A percentile compares a stretch with the other conserved stretches of the same genome.
These are phyloP conservation scores for Xerocomus spinulosus DNA, from an alignment of 768 basidiomycete species.

Conservation along the genomic window DNA sequence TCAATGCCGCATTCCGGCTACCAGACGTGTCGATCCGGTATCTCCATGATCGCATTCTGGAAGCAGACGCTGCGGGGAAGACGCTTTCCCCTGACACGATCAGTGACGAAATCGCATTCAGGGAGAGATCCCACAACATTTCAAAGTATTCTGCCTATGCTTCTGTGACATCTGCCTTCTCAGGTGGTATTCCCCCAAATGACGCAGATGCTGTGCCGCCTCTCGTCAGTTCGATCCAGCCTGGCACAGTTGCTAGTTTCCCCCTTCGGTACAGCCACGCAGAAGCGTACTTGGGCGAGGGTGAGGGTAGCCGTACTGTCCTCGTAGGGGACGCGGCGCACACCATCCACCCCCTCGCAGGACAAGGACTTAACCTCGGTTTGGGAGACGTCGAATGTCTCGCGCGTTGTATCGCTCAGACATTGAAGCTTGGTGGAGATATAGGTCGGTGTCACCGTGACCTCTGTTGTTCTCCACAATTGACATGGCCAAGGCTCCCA, in stretches of 20 bases:
- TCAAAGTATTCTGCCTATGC: constrained; percentile 60
- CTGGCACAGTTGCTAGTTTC: constrained; percentile 79
- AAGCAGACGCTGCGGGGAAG: constrained; percentile 42
- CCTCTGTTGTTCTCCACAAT: not conserved
- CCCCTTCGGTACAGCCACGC: constrained; percentile 86
- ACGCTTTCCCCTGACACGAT: constrained; percentile 49
- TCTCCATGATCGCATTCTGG: constrained; percentile 57
- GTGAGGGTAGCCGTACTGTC: constrained; percentile 62
- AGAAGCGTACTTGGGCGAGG: constrained; percentile 79
- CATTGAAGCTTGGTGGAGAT: constrained; percentile 67
- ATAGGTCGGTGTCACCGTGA: constrained; percentile 50
- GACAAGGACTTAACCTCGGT: constrained; percentile 95
- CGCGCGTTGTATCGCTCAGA: constrained; percentile 54
- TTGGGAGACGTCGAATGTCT: constrained; percentile 79
- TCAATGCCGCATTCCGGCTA: constrained; percentile 88
- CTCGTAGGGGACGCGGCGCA: constrained; percentile 97
- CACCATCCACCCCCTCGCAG: constrained; percentile 90
- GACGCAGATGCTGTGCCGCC: constrained; percentile 71
- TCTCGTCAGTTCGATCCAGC: constrained; percentile 63
- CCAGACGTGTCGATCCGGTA: constrained; percentile 70
- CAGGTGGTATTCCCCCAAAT: constrained; percentile 52
- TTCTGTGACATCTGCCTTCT: constrained; percentile 33
- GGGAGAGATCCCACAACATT: constrained; percentile 69
- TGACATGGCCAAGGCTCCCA: constrained; percentile 51
- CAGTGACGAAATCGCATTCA: constrained; percentile 60